Conservation (phyloP, 176 grass and related monocot species). For the Avena atlantica region DNA sequence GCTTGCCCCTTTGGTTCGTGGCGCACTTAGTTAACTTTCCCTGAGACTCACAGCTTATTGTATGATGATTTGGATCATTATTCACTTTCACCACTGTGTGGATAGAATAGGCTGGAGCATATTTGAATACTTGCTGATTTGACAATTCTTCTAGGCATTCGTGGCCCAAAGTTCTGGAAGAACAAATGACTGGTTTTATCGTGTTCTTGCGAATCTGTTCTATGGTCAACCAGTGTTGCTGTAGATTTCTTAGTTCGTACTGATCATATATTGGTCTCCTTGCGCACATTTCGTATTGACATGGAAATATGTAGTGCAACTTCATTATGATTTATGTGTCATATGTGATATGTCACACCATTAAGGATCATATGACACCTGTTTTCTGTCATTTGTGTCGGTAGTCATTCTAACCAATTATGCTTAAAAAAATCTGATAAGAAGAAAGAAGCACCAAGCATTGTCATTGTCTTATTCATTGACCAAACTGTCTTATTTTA, state of each 20-base stretch:
- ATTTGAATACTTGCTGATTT: neutral
- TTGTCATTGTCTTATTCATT: constrained; percentile 6
- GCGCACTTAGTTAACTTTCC: neutral
- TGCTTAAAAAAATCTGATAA: neutral
- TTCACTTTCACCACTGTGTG: neutral
- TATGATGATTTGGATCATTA: neutral
- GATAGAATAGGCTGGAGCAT: neutral
- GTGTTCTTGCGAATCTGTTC: neutral
- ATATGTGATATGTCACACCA: neutral
- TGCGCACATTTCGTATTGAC: neutral
- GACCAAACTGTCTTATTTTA: constrained; percentile 7
- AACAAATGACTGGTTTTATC: neutral
- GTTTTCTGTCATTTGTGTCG: neutral
- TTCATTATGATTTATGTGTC: constrained; percentile 2
- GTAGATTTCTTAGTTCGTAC: neutral
- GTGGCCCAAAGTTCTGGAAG: neutral
- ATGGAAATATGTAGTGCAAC: constrained; percentile 19
- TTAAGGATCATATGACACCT: neutral
- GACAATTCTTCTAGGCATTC: neutral
- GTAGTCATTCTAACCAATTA: constrained; percentile 12
- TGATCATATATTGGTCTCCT: constrained; percentile 4
- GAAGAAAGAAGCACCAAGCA: neutral
- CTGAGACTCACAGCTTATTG: neutral
- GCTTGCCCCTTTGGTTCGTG: neutral
- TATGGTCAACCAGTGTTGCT: neutral